A percentile compares a stretch with the other conserved stretches of the same genome.
Conservation (phyloP, 164 flowering plant species). For the Macadamia integrifolia region DNA sequence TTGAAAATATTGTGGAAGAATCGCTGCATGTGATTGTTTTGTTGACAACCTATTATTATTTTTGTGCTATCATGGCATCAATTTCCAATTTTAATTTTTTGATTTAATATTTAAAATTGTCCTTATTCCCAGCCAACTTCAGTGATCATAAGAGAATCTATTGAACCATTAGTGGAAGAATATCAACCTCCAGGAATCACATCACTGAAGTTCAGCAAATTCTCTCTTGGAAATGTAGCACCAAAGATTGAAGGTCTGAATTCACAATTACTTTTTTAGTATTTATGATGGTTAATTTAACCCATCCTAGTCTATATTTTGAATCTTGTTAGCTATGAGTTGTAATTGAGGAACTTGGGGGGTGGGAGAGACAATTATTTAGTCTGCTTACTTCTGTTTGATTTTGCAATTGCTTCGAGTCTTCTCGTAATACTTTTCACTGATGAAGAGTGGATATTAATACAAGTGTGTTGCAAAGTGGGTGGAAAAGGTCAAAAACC, state of each 20-base stretch:
- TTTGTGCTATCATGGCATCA: background rate
- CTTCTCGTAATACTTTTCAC: background rate
- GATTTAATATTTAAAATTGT: background rate
- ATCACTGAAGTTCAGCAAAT: slow-evolving; percentile 84
- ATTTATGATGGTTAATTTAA: background rate
- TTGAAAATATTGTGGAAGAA: background rate
- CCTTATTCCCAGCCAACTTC: slow-evolving; percentile 66
- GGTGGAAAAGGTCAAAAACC: too few relatives aligned
- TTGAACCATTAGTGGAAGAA: slow-evolving; percentile 91
- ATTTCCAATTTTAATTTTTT: slow-evolving; percentile 2
- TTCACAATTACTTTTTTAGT: background rate
- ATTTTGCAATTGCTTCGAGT: background rate
- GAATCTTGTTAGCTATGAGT: background rate
- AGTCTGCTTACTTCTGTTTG: background rate
- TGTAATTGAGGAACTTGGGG: background rate
- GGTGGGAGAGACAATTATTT: background rate
- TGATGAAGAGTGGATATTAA: too few relatives aligned
- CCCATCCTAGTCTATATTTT: background rate
- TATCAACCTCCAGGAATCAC: slow-evolving; percentile 92
- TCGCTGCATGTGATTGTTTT: background rate
- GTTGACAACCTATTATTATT: background rate
- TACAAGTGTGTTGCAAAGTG: too few relatives aligned
- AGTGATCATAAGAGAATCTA: slow-evolving; percentile 75
- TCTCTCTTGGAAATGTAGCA: slow-evolving; percentile 86
- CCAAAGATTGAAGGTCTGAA: slow-evolving; percentile 92